Conservation (phyloP, 805 yeast genomes). For the Lipomyces spencermartinsiae region DNA sequence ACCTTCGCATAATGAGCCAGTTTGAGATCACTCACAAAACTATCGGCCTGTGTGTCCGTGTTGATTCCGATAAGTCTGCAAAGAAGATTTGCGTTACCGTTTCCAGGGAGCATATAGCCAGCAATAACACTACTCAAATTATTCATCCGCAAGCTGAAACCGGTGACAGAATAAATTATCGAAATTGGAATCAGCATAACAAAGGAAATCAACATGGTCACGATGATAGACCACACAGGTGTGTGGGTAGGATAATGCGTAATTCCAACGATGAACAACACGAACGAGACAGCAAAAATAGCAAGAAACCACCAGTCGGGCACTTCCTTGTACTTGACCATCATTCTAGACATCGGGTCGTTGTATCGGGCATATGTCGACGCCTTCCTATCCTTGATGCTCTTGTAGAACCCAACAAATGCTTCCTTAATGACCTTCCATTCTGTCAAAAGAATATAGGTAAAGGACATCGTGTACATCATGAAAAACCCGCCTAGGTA, state of each 20-base stretch:
- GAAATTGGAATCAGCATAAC: constrained; percentile 66
- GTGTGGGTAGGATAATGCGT: constrained; percentile 53
- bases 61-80: constrained; percentile 43
- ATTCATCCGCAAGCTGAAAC: constrained; percentile 63
- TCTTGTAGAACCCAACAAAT: neutral
- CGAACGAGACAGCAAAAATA: constrained; percentile 53
- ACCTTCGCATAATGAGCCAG: constrained; percentile 60
- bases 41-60: constrained; percentile 55
- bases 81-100: constrained; percentile 60
- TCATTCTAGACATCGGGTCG: constrained; percentile 45
- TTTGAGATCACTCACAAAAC: constrained; percentile 48
- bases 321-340: constrained; percentile 62
- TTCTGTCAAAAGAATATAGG: constrained; percentile 45
- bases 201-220: constrained; percentile 60
- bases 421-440: constrained; percentile 19
- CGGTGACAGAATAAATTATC: constrained; percentile 66
- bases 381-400: constrained; percentile 51
- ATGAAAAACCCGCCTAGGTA: constrained; percentile 63
- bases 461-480: constrained; percentile 61
- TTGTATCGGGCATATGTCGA: constrained; percentile 65
- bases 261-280: constrained; percentile 50
- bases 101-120: constrained; percentile 61
- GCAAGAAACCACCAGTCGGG: constrained; percentile 69
- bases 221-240: constrained; percentile 66
- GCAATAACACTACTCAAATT: constrained; percentile 58